Evolutionary conservation across 345 rosid species (phyloP).

Genomic region (Acer campestre): DNA sequence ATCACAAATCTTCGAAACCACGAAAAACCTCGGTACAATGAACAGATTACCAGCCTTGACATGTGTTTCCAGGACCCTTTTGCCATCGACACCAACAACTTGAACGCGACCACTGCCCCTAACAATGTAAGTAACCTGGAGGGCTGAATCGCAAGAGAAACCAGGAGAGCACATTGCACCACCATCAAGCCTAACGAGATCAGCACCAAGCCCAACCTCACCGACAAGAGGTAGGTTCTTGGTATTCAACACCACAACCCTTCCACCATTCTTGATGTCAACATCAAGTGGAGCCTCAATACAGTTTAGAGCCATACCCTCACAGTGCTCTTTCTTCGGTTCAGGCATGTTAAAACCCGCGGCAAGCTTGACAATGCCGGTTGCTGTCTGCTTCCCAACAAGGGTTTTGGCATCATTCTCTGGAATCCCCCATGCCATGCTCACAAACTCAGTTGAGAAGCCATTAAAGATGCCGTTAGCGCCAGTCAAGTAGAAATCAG

Average conservation of each 20-base stretch:
- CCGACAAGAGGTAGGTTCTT: slow-evolving; percentile 85
- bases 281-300: slow-evolving; percentile 85
- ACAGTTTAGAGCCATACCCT: slow-evolving; percentile 73
- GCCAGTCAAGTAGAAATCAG: slow-evolving; percentile 78
- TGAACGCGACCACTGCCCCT: slow-evolving; percentile 81
- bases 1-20: slow-evolving; percentile 80
- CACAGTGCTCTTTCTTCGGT: slow-evolving; percentile 54
- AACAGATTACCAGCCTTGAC: slow-evolving; percentile 72
- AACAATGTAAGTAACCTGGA: slow-evolving; percentile 81
- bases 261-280: slow-evolving; percentile 74
- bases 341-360: slow-evolving; percentile 53
- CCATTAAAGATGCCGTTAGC: slow-evolving; percentile 79
- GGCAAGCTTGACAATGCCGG: slow-evolving; percentile 72
- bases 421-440: slow-evolving; percentile 73
- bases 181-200: slow-evolving; percentile 75
- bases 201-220: slow-evolving; percentile 88
- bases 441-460: slow-evolving; percentile 72
- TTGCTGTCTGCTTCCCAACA: slow-evolving; percentile 49
- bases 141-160: slow-evolving; percentile 87
- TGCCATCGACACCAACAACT: slow-evolving; percentile 73
- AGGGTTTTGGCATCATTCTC: slow-evolving; percentile 50
- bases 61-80: slow-evolving; percentile 68
- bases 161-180: slow-evolving; percentile 97
- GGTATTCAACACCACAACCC: slow-evolving; percentile 82
- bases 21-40: slow-evolving; percentile 89